phyloP scores from a whole-genome alignment of 2,329 filamentous ascomycete genomes.

The Colletotrichum sp. region DNA sequence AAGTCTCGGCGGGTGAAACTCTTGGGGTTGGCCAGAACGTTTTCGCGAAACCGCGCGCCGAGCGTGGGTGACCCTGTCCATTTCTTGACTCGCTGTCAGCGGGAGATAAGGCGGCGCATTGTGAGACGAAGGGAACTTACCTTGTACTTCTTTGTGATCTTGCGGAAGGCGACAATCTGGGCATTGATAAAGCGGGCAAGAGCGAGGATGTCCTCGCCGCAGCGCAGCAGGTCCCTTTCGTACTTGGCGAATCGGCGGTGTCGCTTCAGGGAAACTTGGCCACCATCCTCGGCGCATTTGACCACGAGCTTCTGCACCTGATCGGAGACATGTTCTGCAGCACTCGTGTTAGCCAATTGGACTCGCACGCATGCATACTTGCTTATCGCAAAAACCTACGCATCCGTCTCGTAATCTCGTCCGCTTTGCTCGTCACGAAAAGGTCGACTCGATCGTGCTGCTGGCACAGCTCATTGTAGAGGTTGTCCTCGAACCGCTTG shows the following conservation, averaged over 20 bases:
- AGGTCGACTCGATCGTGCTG: slow-evolving; percentile 81
- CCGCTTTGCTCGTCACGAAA: slow-evolving; percentile 80
- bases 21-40: slow-evolving; percentile 69
- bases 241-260: slow-evolving; percentile 60
- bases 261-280: slow-evolving; percentile 46
- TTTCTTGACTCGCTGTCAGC: slow-evolving; percentile 56
- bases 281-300: slow-evolving; percentile 42
- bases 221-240: slow-evolving; percentile 57
- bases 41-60: slow-evolving; percentile 68
- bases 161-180: slow-evolving; percentile 78
- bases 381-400: slow-evolving; percentile 41
- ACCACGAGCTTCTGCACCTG: slow-evolving; percentile 53
- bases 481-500: slow-evolving; percentile 70
- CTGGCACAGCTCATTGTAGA: slow-evolving; percentile 72
- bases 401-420: slow-evolving; percentile 75
- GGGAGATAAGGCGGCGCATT: slow-evolving; percentile 1
- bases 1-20: slow-evolving; percentile 76
- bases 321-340: slow-evolving; percentile 52
- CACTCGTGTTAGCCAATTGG: neutral
- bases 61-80: slow-evolving; percentile 79
- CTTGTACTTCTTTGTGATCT: slow-evolving; percentile 85
- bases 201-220: slow-evolving; percentile 73
- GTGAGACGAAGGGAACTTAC: slow-evolving; percentile 38
- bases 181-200: slow-evolving; percentile 76
- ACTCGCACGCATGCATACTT: neutral